Evolutionary conservation across 1,139 yeast species (phyloP), one percentile per base, ranked within the genome.

Genomic region (Kurtzmaniella quercitrusa): DNA sequence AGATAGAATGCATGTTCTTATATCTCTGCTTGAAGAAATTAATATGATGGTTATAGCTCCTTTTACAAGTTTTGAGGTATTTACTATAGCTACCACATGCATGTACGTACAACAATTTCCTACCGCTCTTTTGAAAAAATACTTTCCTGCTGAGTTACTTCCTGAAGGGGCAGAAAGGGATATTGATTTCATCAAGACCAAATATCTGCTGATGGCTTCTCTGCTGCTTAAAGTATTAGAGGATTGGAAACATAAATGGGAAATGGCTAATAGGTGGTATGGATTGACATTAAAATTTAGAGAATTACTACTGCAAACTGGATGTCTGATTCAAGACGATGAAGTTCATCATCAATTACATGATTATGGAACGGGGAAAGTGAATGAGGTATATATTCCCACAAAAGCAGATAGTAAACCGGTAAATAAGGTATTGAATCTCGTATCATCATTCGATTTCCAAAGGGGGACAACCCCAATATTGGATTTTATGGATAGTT

Each of bases 1-100:
- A 11, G 62, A 63, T 40, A 53, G 56, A 11, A 50, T 36, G 38
- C 38, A 36, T 25, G 25, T 36, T 19, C 19, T 36, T 5, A 19
- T 36, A 3, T 36, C 25, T 9, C 38, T 36, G 38, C 27, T 36
- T 11, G 38, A 36, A 19, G 25, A 19, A 19, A 19, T 36, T 12
- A 36, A 36, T 19, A 49, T 58, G 45, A 63, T 67, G 65, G 70
- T 67, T 6, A 57, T 65, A 34, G 70, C 72, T 2, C 72, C 72
- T 12, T 66, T 66, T 46, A 63, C 71, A 3, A 69, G 70, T 1
- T 66, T 67, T 48, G 66, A 66, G 46, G 63, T 66, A 2, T 66
- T 63, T 49, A 66, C 70, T 8, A 54, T 59, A 14, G 64, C 68
- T 2, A 62, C 64, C 2, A 66, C 70, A 0, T 55, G 66, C 21